A percentile compares a stretch with the other conserved stretches of the same genome.
These are phyloP conservation scores for Dioszegia hungarica DNA, from an alignment of 768 basidiomycete genomes.

Conservation along the genomic window DNA sequence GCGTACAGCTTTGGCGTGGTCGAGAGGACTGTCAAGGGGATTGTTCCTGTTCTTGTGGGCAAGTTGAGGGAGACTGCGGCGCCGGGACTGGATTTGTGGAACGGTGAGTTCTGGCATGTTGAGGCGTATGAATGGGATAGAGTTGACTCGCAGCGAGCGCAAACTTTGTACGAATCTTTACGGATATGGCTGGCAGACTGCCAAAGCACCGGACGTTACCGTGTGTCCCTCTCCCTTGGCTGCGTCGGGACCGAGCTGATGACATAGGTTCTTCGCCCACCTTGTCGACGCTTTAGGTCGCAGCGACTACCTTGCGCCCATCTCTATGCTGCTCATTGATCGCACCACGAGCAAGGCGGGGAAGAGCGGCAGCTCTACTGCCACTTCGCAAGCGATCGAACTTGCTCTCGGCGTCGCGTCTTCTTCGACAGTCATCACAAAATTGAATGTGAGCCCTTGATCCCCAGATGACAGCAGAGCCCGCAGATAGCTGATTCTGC, in stretches of 20 bases:
- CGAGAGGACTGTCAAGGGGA: slow-evolving; percentile 90
- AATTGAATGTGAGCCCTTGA: slow-evolving; percentile 22
- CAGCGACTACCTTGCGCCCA: slow-evolving; percentile 70
- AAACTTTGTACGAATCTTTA: slow-evolving; percentile 76
- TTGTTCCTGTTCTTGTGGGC: slow-evolving; percentile 86
- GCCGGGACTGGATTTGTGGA: slow-evolving; percentile 59
- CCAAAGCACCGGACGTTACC: slow-evolving; percentile 87
- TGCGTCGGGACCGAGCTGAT: background rate
- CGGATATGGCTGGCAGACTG: slow-evolving; percentile 84
- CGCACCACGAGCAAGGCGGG: slow-evolving; percentile 64
- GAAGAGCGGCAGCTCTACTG: slow-evolving; percentile 52
- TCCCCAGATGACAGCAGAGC: too few relatives aligned
- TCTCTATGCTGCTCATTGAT: slow-evolving; percentile 79
- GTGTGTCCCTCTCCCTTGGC: slow-evolving; percentile 52
- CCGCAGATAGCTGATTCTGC: slow-evolving; percentile 51
- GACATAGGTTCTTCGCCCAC: slow-evolving; percentile 75
- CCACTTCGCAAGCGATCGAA: slow-evolving; percentile 60
- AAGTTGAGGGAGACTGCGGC: slow-evolving; percentile 63
- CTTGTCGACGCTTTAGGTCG: slow-evolving; percentile 76
- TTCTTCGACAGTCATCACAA: slow-evolving; percentile 29
- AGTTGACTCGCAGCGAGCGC: slow-evolving; percentile 1
- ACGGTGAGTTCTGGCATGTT: slow-evolving; percentile 46
- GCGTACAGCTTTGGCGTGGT: slow-evolving; percentile 91
- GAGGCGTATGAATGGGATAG: background rate
- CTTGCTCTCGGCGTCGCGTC: slow-evolving; percentile 60